Conservation (phyloP, 2,329 filamentous ascomycete genomes). For the Paraphoma chrysanthemicola region DNA sequence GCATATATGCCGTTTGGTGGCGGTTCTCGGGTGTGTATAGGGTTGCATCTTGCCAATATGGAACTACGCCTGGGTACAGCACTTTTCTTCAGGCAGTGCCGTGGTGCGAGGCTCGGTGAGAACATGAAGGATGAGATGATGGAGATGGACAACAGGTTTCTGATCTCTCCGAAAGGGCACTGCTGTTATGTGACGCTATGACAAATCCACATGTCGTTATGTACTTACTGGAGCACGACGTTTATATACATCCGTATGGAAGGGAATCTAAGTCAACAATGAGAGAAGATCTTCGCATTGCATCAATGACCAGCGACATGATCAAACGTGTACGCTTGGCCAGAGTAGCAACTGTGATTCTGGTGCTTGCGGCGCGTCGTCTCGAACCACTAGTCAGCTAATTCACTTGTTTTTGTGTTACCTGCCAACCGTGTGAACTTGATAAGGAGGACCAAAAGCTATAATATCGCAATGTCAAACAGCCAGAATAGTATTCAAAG, state of each 20-base stretch:
- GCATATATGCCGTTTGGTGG: constrained; percentile 73
- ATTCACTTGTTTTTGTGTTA: too few relatives aligned
- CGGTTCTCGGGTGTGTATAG: constrained; percentile 71
- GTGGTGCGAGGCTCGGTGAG: constrained; percentile 28
- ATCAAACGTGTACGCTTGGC: too few relatives aligned
- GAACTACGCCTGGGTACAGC: constrained; percentile 60
- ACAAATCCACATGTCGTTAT: background rate
- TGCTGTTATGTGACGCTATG: constrained; percentile 45
- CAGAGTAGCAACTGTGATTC: too few relatives aligned
- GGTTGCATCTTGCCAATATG: constrained; percentile 68
- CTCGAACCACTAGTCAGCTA: too few relatives aligned
- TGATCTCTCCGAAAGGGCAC: constrained; percentile 50
- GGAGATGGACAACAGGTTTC: constrained; percentile 50
- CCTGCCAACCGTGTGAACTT: too few relatives aligned
- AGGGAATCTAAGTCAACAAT: background rate
- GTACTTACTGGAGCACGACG: background rate
- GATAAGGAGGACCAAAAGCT: too few relatives aligned
- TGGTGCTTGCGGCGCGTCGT: too few relatives aligned
- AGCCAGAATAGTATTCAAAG: too few relatives aligned
- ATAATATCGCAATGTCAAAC: too few relatives aligned
- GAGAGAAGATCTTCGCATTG: too few relatives aligned
- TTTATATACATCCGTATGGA: background rate
- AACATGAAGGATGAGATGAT: constrained; percentile 45
- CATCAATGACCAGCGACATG: too few relatives aligned
- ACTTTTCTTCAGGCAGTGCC: constrained; percentile 58